These are phyloP conservation scores for Gossypium davidsonii DNA, from an alignment of 441 rosid genomes.

Conservation along the genomic window DNA sequence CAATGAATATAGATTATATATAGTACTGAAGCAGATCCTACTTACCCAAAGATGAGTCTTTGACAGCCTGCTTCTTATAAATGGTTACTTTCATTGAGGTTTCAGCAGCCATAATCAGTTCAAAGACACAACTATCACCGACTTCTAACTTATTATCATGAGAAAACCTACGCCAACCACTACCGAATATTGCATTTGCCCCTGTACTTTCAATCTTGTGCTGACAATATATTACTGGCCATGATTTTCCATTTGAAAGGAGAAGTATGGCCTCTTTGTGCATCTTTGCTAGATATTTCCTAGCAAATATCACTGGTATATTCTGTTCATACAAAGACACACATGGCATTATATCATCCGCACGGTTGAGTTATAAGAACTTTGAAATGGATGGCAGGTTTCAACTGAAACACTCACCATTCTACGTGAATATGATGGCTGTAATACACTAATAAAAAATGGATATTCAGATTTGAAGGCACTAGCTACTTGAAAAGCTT, in stretches of 20 bases:
- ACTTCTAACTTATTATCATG: constrained; percentile 1
- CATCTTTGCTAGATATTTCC: background rate
- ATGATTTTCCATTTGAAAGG: constrained; percentile 8
- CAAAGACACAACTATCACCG: constrained; percentile 10
- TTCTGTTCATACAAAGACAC: background rate
- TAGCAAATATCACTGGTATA: background rate
- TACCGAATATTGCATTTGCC: background rate
- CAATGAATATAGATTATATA: background rate
- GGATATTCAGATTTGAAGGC: constrained; percentile 16
- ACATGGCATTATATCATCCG: background rate
- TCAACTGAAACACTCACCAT: constrained; percentile 1
- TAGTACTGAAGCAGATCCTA: background rate
- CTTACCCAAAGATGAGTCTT: background rate
- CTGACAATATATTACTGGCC: background rate
- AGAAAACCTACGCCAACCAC: constrained; percentile 10
- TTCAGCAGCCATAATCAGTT: background rate
- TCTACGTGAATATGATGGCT: background rate
- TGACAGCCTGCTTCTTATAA: constrained; percentile 14
- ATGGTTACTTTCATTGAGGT: constrained; percentile 10
- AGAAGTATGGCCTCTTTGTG: background rate
- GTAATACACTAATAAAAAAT: background rate
- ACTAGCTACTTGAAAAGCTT: background rate
- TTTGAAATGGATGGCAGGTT: background rate
- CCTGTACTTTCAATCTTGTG: background rate
- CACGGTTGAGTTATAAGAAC: background rate